Percentiles rank a stretch among this genome's conserved stretches.
These are phyloP conservation scores for Macrolepiota fuliginosa DNA, from an alignment of 768 basidiomycete genomes.

Conservation along the genomic window DNA sequence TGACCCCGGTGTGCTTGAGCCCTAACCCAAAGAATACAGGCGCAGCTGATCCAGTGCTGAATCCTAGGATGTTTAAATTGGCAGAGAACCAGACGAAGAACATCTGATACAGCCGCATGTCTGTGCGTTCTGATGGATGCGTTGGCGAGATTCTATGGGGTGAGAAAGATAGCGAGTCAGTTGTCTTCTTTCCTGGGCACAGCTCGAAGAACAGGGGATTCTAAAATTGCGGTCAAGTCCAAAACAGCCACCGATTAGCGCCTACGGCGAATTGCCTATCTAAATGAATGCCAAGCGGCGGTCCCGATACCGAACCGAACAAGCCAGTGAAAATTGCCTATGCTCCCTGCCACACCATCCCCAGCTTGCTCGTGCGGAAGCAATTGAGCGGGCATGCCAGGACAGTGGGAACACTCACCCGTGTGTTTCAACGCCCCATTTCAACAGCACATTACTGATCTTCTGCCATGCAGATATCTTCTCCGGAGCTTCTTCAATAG, in stretches of 20 bases:
- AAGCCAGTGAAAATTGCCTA: no score
- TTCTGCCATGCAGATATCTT: conserved; percentile 6
- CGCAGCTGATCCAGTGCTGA: conserved; percentile 59
- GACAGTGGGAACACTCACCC: conserved; percentile 24
- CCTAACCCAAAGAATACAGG: conserved; percentile 56
- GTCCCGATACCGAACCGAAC: no score
- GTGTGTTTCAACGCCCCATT: conserved; percentile 33
- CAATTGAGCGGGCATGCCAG: not conserved
- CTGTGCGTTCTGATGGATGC: conserved; percentile 44
- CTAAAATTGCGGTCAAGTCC: not conserved
- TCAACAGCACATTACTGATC: conserved; percentile 21
- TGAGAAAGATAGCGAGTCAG: not conserved
- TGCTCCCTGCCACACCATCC: no score
- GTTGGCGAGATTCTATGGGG: conserved; percentile 50
- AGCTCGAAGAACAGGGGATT: not conserved
- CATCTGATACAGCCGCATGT: conserved; percentile 59
- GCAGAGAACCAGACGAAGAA: conserved; percentile 75
- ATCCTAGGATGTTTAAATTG: conserved; percentile 65
- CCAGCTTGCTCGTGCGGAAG: no score
- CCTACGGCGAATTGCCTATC: not conserved
- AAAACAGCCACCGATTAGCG: not conserved
- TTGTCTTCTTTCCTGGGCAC: not conserved
- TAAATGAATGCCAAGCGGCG: no score
- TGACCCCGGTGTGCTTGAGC: conserved; percentile 48
- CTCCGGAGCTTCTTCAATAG: not conserved